Percentiles rank a stretch among this genome's conserved stretches.
phyloP scores from a whole-genome alignment of 306 rosid species.

The Ormosia semicastrata region DNA sequence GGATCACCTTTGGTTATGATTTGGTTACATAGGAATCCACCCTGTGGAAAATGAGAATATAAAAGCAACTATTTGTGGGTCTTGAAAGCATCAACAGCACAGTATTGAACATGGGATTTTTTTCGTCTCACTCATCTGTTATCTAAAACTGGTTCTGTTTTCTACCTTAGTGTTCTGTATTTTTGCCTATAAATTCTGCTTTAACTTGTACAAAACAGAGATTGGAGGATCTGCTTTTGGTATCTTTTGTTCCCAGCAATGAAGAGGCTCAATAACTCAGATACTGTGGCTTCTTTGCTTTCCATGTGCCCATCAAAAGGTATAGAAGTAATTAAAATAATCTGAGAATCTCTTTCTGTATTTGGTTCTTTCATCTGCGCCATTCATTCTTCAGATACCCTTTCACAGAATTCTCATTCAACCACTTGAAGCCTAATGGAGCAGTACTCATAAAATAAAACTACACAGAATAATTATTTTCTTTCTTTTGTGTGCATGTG shows the following conservation, averaged over 20 bases:
- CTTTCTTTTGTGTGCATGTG: no score
- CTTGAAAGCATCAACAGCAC: constrained; percentile 22
- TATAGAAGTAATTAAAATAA: constrained; percentile 19
- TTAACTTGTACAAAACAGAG: background rate
- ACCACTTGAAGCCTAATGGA: background rate
- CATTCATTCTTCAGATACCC: background rate
- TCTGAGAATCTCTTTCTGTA: background rate
- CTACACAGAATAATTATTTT: no score
- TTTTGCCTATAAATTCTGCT: background rate
- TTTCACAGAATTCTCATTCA: background rate
- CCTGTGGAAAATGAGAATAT: constrained; percentile 1
- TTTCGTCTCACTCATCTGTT: background rate
- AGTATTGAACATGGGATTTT: background rate
- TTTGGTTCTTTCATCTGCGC: background rate
- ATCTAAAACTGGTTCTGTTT: constrained; percentile 1
- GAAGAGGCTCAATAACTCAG: constrained; percentile 52
- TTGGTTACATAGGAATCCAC: constrained; percentile 1
- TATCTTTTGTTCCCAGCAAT: constrained; percentile 25
- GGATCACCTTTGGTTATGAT: constrained; percentile 19
- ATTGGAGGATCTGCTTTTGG: constrained; percentile 11
- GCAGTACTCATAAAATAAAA: background rate
- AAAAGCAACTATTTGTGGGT: constrained; percentile 27
- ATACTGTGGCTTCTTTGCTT: constrained; percentile 39
- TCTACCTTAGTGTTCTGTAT: background rate
- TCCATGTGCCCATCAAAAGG: constrained; percentile 55